A percentile compares a stretch with the other conserved stretches of the same genome.
phyloP scores from a whole-genome alignment of 208 protist genomes.

The Angomonas ambiguus region DNA sequence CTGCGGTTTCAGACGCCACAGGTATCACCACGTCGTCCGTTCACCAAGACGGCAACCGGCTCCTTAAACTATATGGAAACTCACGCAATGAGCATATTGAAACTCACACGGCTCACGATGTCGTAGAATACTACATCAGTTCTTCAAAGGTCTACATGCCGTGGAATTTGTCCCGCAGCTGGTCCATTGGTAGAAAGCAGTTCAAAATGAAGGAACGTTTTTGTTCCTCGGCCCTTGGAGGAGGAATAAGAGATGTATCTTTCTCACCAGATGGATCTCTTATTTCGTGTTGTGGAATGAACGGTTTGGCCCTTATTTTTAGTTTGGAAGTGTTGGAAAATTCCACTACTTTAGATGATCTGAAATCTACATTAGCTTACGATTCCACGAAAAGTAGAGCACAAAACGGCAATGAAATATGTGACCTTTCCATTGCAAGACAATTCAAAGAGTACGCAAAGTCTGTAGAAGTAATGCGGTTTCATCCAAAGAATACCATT shows the following conservation, averaged over 20 bases:
- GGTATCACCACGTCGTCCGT: slow-evolving; percentile 50
- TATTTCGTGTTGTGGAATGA: slow-evolving; percentile 56
- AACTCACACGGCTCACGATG: slow-evolving; percentile 35
- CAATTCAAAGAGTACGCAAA: slow-evolving; percentile 68
- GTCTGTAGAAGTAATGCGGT: slow-evolving; percentile 64
- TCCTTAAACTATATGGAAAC: slow-evolving; percentile 36
- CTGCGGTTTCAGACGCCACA: slow-evolving; percentile 68
- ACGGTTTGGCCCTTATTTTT: slow-evolving; percentile 64
- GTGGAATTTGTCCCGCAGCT: slow-evolving; percentile 42
- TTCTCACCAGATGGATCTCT: slow-evolving; percentile 73
- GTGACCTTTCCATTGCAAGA: slow-evolving; percentile 63
- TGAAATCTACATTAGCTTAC: slow-evolving; percentile 28
- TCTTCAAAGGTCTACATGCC: slow-evolving; percentile 75
- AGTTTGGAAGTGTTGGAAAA: slow-evolving; percentile 73
- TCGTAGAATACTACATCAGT: slow-evolving; percentile 74
- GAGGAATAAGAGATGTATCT: slow-evolving; percentile 51
- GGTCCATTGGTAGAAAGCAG: slow-evolving; percentile 39
- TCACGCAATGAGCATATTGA: slow-evolving; percentile 31
- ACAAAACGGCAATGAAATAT: slow-evolving; percentile 80
- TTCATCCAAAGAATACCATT: slow-evolving; percentile 62
- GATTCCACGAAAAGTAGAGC: neutral
- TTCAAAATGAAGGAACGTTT: slow-evolving; percentile 70
- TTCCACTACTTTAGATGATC: slow-evolving; percentile 50
- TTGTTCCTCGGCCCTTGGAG: slow-evolving; percentile 55
- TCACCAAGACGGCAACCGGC: slow-evolving; percentile 37